Conservation (phyloP, 2,329 filamentous ascomycete genomes). For the Chaetomiaceae sp. region DNA sequence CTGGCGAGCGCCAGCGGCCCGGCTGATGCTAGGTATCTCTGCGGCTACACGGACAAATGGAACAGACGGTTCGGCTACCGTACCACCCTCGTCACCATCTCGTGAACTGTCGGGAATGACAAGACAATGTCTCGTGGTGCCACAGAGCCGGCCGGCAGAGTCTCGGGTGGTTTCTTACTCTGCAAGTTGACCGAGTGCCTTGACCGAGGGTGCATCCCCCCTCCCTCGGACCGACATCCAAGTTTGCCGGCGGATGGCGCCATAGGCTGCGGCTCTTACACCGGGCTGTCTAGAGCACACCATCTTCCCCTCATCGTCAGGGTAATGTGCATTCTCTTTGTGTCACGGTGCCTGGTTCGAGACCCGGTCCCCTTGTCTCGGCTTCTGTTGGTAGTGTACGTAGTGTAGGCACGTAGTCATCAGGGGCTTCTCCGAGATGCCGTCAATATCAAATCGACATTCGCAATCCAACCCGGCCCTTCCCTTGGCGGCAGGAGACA, state of each 20-base stretch:
- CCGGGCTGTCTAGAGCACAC: neutral
- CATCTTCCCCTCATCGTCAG: neutral
- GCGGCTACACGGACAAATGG: neutral
- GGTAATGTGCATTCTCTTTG: neutral
- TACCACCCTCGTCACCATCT: neutral
- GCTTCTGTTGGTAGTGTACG: neutral
- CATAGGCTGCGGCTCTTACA: neutral
- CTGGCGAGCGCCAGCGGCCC: no score
- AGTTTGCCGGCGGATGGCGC: neutral
- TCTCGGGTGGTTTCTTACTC: no score
- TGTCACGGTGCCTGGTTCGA: neutral
- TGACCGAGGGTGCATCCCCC: slow-evolving; percentile 16
- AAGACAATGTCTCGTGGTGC: neutral
- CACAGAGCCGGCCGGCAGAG: no score
- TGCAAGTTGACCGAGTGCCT: neutral
- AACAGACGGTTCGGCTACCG: neutral
- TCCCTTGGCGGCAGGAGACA: neutral
- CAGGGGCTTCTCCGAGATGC: no score
- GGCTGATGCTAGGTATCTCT: neutral
- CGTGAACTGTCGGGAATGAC: neutral
- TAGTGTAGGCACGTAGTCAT: no score
- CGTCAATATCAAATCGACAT: no score
- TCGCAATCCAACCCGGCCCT: no score
- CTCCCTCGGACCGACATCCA: slow-evolving; percentile 13
- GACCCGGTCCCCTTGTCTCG: neutral